Evolutionary conservation across 2,329 filamentous ascomycete genomes (phyloP).

Genomic region (Exophiala phaeomuriformis): DNA sequence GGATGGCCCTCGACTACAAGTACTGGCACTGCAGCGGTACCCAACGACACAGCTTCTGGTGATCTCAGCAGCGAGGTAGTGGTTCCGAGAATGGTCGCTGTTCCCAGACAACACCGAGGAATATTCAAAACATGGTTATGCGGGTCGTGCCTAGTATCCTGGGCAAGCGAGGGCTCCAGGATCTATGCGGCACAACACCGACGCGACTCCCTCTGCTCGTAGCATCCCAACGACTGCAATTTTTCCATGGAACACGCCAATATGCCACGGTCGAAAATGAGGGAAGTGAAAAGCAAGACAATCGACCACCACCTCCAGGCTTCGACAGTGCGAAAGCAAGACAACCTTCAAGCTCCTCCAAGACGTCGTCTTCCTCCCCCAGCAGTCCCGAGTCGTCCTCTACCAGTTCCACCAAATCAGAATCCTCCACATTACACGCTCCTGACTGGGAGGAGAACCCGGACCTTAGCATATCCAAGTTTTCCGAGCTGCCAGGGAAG

Average conservation of each 20-base stretch:
- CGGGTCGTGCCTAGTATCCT: slow-evolving; percentile 25
- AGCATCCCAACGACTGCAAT: slow-evolving; percentile 8
- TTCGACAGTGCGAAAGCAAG: slow-evolving; percentile 16
- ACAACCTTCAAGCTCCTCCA: slow-evolving; percentile 3
- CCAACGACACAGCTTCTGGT: not conserved
- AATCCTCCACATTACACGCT: slow-evolving; percentile 25
- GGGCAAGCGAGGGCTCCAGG: slow-evolving; percentile 25
- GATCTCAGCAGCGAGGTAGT: not conserved
- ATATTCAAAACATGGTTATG: slow-evolving; percentile 18
- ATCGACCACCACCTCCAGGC: slow-evolving; percentile 11
- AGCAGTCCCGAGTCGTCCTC: slow-evolving; percentile 3
- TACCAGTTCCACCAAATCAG: slow-evolving; percentile 10
- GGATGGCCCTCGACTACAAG: not conserved
- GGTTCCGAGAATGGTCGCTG: not conserved
- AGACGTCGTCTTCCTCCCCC: slow-evolving; percentile 3
- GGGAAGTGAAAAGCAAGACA: not conserved
- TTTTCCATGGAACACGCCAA: slow-evolving; percentile 4
- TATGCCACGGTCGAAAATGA: slow-evolving; percentile 20
- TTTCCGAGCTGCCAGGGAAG: slow-evolving; percentile 66
- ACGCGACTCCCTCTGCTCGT: slow-evolving; percentile 7
- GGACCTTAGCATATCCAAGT: slow-evolving; percentile 63
- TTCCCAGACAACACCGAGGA: not conserved
- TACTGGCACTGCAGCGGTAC: too few species aligned
- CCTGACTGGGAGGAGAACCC: slow-evolving; percentile 69
- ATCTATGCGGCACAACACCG: slow-evolving; percentile 17